Evolutionary conservation across 2,329 filamentous ascomycete genomes (phyloP), one percentile per base, ranked within the genome.

Genomic region (Epichloe festucae): DNA sequence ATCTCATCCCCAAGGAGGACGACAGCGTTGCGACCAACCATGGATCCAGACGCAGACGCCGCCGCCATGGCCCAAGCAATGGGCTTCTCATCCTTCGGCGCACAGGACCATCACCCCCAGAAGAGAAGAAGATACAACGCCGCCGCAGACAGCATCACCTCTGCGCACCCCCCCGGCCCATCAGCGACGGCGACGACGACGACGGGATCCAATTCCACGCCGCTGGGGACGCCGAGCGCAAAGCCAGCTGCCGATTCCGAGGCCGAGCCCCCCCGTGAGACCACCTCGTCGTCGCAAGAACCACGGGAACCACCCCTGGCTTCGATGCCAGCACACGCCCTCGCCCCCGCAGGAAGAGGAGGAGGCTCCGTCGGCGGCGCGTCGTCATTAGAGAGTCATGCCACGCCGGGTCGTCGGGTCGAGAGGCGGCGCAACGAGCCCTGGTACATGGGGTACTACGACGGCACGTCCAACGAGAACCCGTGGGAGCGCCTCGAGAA

Each of bases 81-180:
- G 81, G 86, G 86, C 56, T 89, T 89, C 66, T 76, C 81, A 8
- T 76, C 78, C 52, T 90, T 90, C 62, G 85, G 85, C 57, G 66
- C 69, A 10, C 71, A 76, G 57, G 63, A 70, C 49, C 69, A 66
- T 3, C 23, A 27, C 69, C 75, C 1, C 1, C 73, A 73, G 43
- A 87, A 85, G 65, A 85, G 85, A 64, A 77, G 84, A 54, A 83
- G 82, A 61, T 84, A 79, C 65, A 81, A 85, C 60, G 71, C 76
- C 17, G 67, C 72, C 31, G 70, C 67, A 48, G 78, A 78, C 58
- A 75, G 75, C 39, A 44, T 52, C 10, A 54, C 62, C 2, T 35
- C 34, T 21, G 3, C 19, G 19, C 19, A 21, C 3, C 3, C 19
- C 19, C 19, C 17, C 17, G 17, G 19, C 19, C 19, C 19, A 21